Conservation (phyloP, 225 moss, liverwort and hornwort genomes). For the Pseudoscleropodium purum region DNA sequence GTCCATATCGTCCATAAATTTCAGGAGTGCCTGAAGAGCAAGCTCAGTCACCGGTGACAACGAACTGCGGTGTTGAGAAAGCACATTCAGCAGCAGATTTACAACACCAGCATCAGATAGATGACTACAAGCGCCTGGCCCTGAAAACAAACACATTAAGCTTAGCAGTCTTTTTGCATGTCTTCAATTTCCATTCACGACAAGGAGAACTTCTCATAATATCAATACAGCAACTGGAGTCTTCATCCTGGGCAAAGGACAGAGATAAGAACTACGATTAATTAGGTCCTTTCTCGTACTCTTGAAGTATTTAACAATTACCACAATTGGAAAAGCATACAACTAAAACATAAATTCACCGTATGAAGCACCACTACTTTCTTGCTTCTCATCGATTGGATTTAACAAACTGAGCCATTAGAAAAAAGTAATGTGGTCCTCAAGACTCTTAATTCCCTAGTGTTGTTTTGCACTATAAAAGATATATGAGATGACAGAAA, state of each 20-base stretch:
- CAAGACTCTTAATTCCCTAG: too few species aligned
- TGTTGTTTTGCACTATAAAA: too few species aligned
- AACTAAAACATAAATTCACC: not conserved
- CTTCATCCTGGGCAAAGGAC: too few species aligned
- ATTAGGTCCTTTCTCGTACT: not conserved
- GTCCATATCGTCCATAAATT: not conserved
- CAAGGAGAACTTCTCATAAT: not conserved
- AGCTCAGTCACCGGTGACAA: conserved; percentile 8
- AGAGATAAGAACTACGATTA: not conserved
- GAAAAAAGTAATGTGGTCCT: not conserved
- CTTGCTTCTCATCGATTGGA: not conserved
- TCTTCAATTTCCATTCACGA: not conserved
- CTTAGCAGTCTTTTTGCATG: not conserved
- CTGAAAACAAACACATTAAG: conserved; percentile 2
- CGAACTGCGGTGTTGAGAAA: not conserved
- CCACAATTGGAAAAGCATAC: not conserved
- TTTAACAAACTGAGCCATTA: not conserved
- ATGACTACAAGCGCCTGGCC: not conserved
- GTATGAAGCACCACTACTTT: not conserved
- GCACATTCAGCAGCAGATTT: not conserved
- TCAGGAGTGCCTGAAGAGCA: conserved; percentile 11
- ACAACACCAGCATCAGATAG: not conserved
- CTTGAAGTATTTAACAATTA: not conserved
- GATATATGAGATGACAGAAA: too few species aligned
- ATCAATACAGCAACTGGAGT: not conserved